Base-by-base conservation (phyloP, 2,329 filamentous ascomycete species). In the Periglandula ipomoeae region DNA sequence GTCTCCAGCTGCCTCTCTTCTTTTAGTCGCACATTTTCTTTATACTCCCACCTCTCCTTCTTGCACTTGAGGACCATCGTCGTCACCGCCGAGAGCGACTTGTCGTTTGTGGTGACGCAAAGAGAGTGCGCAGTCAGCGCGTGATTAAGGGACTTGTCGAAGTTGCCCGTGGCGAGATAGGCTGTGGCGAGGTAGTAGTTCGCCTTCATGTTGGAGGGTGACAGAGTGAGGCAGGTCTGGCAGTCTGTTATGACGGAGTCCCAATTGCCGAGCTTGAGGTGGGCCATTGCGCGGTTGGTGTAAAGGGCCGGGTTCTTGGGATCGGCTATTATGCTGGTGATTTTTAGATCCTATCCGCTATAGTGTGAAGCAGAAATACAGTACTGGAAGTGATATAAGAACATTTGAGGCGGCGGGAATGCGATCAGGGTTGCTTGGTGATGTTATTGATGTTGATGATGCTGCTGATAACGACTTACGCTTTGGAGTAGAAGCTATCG, bases 211-310 rank as follows among this genome's bases (percentile, higher is more conserved):
- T 78, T 82, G 7, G 57, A 47, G 3, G 76, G 72, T 24, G 79
- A 71, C 5, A 94, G 74, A 51, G 81, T 75, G 44, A 96, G 82
- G 54, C 86, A 89, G 46, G 80, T 73, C 47, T 84, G 68, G 61
- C 89, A 91, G 66, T 96, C 90, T 51, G 80, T 72, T 54, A 93
- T 83, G 44, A 85, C 89, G 9, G 75, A 81, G 26, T 87, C 77
- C 79, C 84, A 94, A 57, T 81, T 73, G 52, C 76, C 70, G 20
- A 95, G 76, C 67, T 85, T 87, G 50, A 93, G 73, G 37, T 89
- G 81, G 3, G 85, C 82, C 69, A 95, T 85, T 46, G 89, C 87
- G 47, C 90, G 87, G 69, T 96, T 97, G 35, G 89, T 91, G 69
- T 89, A 96, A 45, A 95, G 77, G 26, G 85, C 74, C 1, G 85